These are phyloP conservation scores for Pseudocercospora fuligena DNA, from an alignment of 2,329 filamentous ascomycete genomes.

Conservation along the genomic window DNA sequence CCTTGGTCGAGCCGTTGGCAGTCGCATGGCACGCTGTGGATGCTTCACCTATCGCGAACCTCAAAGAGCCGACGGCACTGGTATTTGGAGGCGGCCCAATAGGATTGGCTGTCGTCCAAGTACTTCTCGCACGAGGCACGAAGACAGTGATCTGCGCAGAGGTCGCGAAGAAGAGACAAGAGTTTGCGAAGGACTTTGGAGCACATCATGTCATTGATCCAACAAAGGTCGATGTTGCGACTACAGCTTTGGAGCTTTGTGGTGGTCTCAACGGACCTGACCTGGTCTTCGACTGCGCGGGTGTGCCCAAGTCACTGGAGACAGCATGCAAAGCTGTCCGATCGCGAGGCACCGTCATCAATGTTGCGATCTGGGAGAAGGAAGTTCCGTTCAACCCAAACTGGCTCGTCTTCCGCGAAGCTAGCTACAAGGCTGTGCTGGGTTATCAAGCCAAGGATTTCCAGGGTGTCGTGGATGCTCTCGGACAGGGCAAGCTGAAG, in stretches of 20 bases:
- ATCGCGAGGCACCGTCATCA: constrained; percentile 63
- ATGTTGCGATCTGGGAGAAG: constrained; percentile 69
- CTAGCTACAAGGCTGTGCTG: constrained; percentile 56
- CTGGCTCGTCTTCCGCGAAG: constrained; percentile 59
- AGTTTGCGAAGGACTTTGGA: constrained; percentile 59
- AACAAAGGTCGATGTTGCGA: constrained; percentile 54
- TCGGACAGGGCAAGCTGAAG: constrained; percentile 46
- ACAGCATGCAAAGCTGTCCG: constrained; percentile 57
- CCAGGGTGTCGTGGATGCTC: constrained; percentile 56
- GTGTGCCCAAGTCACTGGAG: constrained; percentile 53
- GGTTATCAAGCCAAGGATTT: constrained; percentile 61
- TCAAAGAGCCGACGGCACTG: constrained; percentile 53
- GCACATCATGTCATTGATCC: constrained; percentile 62
- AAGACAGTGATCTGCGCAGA: constrained; percentile 64
- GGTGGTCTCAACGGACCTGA: constrained; percentile 57
- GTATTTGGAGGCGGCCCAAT: constrained; percentile 68
- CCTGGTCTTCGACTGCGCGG: constrained; percentile 66
- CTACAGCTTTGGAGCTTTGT: constrained; percentile 53
- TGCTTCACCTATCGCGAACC: constrained; percentile 50
- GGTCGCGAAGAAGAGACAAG: constrained; percentile 55
- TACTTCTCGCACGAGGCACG: constrained; percentile 59
- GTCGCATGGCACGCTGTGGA: constrained; percentile 69
- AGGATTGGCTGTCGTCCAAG: constrained; percentile 62
- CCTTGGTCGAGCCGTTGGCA: constrained; percentile 66
- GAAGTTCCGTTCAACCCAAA: constrained; percentile 59